phyloP scores from a whole-genome alignment of 371 early-diverging fungal genomes.

The Globomyces sp. region DNA sequence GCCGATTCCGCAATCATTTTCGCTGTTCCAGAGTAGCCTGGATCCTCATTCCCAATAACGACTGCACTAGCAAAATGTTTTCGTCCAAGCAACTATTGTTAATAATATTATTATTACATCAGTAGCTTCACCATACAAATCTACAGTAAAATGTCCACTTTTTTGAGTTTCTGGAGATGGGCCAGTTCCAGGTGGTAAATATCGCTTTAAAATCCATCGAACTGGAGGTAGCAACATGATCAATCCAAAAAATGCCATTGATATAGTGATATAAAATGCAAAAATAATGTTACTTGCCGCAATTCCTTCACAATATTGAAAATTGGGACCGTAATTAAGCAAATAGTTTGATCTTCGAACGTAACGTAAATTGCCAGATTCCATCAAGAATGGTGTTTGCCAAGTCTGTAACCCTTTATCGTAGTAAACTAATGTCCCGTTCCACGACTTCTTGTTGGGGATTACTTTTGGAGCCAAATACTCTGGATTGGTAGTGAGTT shows the following conservation, averaged over 20 bases:
- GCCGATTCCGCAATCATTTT: slow-evolving; percentile 42
- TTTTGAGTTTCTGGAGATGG: slow-evolving; percentile 50
- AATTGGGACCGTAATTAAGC: slow-evolving; percentile 30
- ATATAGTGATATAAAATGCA: slow-evolving; percentile 17
- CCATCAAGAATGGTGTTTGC: slow-evolving; percentile 30
- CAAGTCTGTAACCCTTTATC: slow-evolving; percentile 13
- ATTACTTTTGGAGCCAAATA: neutral
- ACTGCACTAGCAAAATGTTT: slow-evolving; percentile 28
- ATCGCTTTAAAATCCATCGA: slow-evolving; percentile 25
- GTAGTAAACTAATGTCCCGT: neutral
- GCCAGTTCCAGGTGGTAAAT: slow-evolving; percentile 38
- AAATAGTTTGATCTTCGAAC: slow-evolving; percentile 38
- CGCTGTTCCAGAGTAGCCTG: slow-evolving; percentile 70
- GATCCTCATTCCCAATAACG: slow-evolving; percentile 58
- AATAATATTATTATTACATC: neutral
- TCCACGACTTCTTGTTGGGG: no score
- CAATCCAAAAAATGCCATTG: slow-evolving; percentile 21
- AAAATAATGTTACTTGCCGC: slow-evolving; percentile 22
- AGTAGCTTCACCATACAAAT: slow-evolving; percentile 41
- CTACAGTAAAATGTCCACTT: slow-evolving; percentile 44
- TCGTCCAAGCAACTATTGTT: neutral
- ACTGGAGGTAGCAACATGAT: slow-evolving; percentile 38
- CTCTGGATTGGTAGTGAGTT: slow-evolving; percentile 4
- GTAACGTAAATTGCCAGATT: slow-evolving; percentile 31
- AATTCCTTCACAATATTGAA: slow-evolving; percentile 55